A percentile compares a stretch with the other conserved stretches of the same genome.
Conservation (phyloP, 2,329 filamentous ascomycete species). For the Ophiostoma australiae region DNA sequence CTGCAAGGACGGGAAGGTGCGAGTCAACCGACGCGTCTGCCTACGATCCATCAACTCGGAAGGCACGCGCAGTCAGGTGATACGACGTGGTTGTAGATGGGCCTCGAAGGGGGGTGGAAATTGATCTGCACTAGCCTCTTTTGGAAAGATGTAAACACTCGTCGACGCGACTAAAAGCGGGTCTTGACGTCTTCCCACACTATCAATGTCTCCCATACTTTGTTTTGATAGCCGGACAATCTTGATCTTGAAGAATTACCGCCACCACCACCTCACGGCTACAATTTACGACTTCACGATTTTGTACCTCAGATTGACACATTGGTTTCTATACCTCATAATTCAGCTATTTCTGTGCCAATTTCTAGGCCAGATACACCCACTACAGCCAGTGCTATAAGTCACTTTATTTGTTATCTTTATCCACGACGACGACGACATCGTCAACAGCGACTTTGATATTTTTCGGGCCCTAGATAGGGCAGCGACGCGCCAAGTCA, state of each 20-base stretch:
- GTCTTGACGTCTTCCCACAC: constrained; percentile 13
- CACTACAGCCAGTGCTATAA: background rate
- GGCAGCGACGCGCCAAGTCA: background rate
- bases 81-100: constrained; percentile 9
- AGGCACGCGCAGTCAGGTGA: constrained; percentile 29
- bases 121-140: constrained; percentile 19
- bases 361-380: background rate
- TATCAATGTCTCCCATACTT: constrained; percentile 13
- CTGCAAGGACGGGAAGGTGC: constrained; percentile 21
- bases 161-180: constrained; percentile 27
- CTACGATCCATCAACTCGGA: constrained; percentile 22
- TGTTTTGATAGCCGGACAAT: constrained; percentile 15
- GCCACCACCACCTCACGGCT: background rate
- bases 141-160: constrained; percentile 29
- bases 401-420: constrained; percentile 6
- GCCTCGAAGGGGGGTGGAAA: constrained; percentile 2
- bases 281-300: constrained; percentile 20
- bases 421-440: constrained; percentile 8
- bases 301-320: constrained; percentile 1
- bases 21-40: constrained; percentile 26
- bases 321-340: constrained; percentile 6
- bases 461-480: background rate
- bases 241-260: constrained; percentile 8
- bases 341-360: background rate
- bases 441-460: background rate